These are phyloP conservation scores for Erysimum cheiranthoides DNA, from an alignment of 345 rosid species.

Conservation along the genomic window DNA sequence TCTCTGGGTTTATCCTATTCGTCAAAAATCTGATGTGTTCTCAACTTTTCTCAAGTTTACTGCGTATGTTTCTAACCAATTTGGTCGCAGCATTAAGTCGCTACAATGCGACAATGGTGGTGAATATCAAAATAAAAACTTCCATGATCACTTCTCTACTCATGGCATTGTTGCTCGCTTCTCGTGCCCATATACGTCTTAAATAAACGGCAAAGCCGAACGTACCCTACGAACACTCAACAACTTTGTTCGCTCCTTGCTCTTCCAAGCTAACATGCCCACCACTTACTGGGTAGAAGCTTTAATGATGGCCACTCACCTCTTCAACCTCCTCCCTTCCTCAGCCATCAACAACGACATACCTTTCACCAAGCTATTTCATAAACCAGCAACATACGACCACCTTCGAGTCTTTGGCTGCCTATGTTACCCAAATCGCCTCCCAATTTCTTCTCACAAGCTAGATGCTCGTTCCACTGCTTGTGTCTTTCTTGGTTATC, in stretches of 20 bases:
- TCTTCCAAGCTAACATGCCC: background rate
- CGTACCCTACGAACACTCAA: background rate
- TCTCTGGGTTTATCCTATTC: background rate
- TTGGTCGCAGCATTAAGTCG: background rate
- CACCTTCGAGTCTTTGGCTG: background rate
- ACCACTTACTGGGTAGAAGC: background rate
- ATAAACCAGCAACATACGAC: background rate
- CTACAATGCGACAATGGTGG: background rate
- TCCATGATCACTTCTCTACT: background rate
- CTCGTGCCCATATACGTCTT: background rate
- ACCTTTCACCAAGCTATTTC: background rate
- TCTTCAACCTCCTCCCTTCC: background rate
- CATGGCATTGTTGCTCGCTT: background rate
- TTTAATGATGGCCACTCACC: background rate
- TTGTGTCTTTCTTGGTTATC: background rate
- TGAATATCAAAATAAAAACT: background rate
- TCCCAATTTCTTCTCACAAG: background rate
- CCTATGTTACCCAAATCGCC: background rate
- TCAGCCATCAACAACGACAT: background rate
- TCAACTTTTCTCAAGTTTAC: background rate
- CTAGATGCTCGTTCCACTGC: background rate
- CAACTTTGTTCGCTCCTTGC: fast-evolving
- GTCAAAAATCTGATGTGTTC: background rate
- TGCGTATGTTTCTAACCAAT: background rate
- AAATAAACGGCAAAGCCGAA: background rate